Base-by-base conservation (phyloP, 352 stramenopile genomes). In the Thraustochytrium striatum region DNA sequence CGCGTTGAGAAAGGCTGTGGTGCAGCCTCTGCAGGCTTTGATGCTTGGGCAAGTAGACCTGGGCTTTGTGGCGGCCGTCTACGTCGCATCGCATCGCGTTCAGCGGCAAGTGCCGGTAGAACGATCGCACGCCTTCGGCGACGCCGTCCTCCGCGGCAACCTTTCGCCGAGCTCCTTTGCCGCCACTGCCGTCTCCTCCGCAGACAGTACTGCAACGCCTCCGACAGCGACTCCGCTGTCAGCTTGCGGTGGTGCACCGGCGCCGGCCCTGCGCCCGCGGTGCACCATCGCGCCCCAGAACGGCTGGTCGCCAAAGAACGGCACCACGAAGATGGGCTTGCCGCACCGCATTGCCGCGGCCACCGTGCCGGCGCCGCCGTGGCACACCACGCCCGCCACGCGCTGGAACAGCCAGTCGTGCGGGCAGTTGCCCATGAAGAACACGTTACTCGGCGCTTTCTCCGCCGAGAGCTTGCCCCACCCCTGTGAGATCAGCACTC, bases 291-390 rank as follows among this genome's bases (percentile, higher is more conserved):
- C 87, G 0, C 91, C 92, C 93, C 93, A 98, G 81, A 98, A 97
- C 36, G 87, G 89, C 81, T 98, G 93, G 81, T 98, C 93, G 30
- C 91, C 91, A 82, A 98, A 98, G 72, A 98, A 97, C 5, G 93
- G 93, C 68, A 93, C 93, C 16, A 97, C 91, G 69, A 97, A 92
- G 5, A 92, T 97, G 0, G 93, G 93, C 58, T 97, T 93, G 0
- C 91, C 92, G 53, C 90, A 90, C 44, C 93, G 69, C 1, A 98
- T 83, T 13, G 92, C 93, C 0, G 91, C 91, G 25, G 92, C 92
- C 21, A 92, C 95, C 36, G 93, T 98, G 21, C n/a, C n/a, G n/a
- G n/a, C n/a, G n/a, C n/a, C n/a, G n/a, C n/a, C n/a, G n/a, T n/a
- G n/a, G n/a, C n/a, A 92, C 92, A 96, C 88, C 2, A 97, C 91